These are phyloP conservation scores for Triticum urartu DNA, from an alignment of 176 grass and related monocot species.

Conservation along the genomic window DNA sequence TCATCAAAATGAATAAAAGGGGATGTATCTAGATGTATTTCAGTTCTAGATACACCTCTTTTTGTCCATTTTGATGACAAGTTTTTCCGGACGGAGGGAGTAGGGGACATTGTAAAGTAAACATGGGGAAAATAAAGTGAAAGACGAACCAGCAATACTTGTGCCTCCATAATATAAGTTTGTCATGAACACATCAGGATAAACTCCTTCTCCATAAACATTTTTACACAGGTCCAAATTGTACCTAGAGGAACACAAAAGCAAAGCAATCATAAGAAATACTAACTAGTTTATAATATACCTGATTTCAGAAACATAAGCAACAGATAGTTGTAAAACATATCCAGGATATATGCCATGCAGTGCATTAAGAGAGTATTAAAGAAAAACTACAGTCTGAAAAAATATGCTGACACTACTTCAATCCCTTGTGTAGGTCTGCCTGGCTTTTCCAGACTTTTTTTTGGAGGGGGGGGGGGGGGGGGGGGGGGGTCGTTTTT, in stretches of 20 bases:
- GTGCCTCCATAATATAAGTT: constrained; percentile 94
- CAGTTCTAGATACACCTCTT: too few species aligned
- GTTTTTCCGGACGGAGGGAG: too few species aligned
- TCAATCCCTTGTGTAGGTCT: too few species aligned
- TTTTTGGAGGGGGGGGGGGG: too few species aligned
- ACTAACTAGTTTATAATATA: background rate
- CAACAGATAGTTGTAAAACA: background rate
- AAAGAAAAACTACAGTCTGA: constrained; percentile 4
- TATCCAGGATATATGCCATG: background rate
- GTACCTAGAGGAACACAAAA: constrained; percentile 57
- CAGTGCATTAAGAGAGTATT: background rate
- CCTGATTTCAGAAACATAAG: background rate
- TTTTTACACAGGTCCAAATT: constrained; percentile 95
- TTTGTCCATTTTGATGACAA: too few species aligned
- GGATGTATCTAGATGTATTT: too few species aligned
- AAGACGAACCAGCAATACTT: constrained; percentile 62
- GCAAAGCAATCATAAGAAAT: background rate
- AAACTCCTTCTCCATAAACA: constrained; percentile 85
- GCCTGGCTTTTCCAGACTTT: too few species aligned
- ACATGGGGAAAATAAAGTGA: background rate
- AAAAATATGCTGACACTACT: background rate
- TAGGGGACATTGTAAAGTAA: background rate
- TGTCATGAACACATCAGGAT: constrained; percentile 85
- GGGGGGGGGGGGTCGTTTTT: too few species aligned
- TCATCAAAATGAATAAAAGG: too few species aligned